These are phyloP conservation scores for Calonectria fujianensis DNA, from an alignment of 2,329 filamentous ascomycete species.

Conservation along the genomic window DNA sequence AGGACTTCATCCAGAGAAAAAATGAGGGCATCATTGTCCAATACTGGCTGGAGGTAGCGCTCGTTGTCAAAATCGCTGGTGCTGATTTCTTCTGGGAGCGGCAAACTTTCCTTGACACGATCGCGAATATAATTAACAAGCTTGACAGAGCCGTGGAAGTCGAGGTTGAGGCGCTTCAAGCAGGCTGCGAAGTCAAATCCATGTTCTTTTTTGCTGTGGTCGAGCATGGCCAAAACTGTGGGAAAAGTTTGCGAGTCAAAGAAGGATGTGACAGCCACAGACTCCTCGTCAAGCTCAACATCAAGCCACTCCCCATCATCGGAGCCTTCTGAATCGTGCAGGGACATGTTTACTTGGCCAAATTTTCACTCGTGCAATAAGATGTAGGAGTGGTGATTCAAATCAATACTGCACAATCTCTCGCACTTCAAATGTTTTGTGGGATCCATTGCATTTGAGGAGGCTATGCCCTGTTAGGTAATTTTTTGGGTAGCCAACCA, in stretches of 20 bases:
- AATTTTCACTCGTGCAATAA: slow-evolving; percentile 54
- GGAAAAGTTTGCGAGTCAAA: slow-evolving; percentile 80
- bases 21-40: slow-evolving; percentile 92
- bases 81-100: slow-evolving; percentile 75
- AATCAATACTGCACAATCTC: slow-evolving; percentile 30
- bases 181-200: slow-evolving; percentile 80
- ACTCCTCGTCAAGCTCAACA: slow-evolving; percentile 78
- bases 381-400: not conserved
- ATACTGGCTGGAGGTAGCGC: slow-evolving; percentile 85
- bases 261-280: slow-evolving; percentile 78
- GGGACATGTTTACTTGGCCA: slow-evolving; percentile 52
- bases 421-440: slow-evolving; percentile 54
- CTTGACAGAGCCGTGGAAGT: slow-evolving; percentile 84
- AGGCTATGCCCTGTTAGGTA: slow-evolving; percentile 55
- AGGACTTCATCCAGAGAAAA: slow-evolving; percentile 89
- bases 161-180: slow-evolving; percentile 75
- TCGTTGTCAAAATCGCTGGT: slow-evolving; percentile 83
- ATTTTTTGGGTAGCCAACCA: slow-evolving; percentile 48
- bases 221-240: slow-evolving; percentile 79
- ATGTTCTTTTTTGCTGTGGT: slow-evolving; percentile 79
- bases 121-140: slow-evolving; percentile 82
- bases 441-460: slow-evolving; percentile 59
- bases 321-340: slow-evolving; percentile 55
- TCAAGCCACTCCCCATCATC: slow-evolving; percentile 72
- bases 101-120: slow-evolving; percentile 64